Percentiles rank a stretch among this genome's conserved stretches.
phyloP scores from a whole-genome alignment of 805 yeast genomes.

The Komagataella pseudopastoris region DNA sequence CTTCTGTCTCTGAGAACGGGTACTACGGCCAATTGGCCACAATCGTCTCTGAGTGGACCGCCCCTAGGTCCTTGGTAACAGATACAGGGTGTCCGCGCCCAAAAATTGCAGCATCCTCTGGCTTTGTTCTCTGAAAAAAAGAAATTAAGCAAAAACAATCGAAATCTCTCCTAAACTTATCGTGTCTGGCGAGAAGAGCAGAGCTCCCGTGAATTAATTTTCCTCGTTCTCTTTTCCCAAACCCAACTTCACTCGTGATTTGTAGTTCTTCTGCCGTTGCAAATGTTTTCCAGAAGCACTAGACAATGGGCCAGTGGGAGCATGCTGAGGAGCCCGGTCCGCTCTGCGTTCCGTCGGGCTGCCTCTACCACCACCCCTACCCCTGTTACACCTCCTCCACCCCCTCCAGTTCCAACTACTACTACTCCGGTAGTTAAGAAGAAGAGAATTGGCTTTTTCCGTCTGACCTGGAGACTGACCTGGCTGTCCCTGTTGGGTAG shows the following conservation, averaged over 20 bases:
- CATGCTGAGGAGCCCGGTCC: neutral
- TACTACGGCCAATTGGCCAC: neutral
- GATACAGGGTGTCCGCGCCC: neutral
- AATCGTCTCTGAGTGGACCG: neutral
- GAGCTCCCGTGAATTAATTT: neutral
- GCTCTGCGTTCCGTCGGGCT: neutral
- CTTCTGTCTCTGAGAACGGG: neutral
- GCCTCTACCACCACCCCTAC: neutral
- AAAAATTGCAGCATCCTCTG: neutral
- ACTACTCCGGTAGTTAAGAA: conserved; percentile 1
- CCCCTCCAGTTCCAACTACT: neutral
- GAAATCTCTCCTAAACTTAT: neutral
- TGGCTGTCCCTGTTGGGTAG: conserved; percentile 36
- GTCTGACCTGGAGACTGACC: conserved; percentile 32
- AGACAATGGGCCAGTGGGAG: neutral
- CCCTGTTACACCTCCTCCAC: conserved; percentile 2
- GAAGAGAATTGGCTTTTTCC: conserved; percentile 16
- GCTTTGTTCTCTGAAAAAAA: neutral
- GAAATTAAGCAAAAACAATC: neutral
- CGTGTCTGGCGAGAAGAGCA: neutral
- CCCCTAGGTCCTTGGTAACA: neutral
- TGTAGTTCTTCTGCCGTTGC: neutral
- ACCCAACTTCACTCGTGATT: neutral
- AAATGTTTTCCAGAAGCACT: neutral
- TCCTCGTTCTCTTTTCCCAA: neutral